A percentile compares a stretch with the other conserved stretches of the same genome.
Evolutionary conservation across 1,284 basidiomycete genomes (phyloP).

Genomic region (Irpex sp.): DNA sequence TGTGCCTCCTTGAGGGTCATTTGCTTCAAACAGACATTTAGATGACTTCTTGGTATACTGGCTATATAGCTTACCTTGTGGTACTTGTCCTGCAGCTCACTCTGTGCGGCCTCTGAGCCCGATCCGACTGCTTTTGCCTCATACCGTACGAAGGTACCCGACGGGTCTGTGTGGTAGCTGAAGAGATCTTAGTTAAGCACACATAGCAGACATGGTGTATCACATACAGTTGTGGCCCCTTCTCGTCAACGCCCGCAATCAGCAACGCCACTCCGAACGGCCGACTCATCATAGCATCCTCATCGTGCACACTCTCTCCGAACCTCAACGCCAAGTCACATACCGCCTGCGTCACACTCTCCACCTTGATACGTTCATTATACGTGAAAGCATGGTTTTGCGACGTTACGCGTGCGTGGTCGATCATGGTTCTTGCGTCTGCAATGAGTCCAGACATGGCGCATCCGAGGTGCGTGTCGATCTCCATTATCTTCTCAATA

Average conservation of each 20-base stretch:
- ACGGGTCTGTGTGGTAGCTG: conserved; percentile 97
- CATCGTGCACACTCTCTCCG: conserved; percentile 98
- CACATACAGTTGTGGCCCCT: conserved; percentile 89
- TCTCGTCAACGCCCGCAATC: conserved; percentile 95
- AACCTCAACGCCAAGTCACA: conserved; percentile 97
- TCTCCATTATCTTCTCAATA: conserved; percentile 99
- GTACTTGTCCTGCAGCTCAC: conserved; percentile 96
- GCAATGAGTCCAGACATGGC: conserved; percentile 99
- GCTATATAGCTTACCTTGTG: conserved; percentile 66
- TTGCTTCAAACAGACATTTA: conserved; percentile 52
- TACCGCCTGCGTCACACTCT: conserved; percentile 96
- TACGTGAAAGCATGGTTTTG: conserved; percentile 98
- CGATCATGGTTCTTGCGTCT: conserved; percentile 99
- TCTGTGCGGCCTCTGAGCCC: conserved; percentile 97
- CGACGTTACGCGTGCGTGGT: conserved; percentile 96
- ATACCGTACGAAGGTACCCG: conserved; percentile 97
- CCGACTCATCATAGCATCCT: conserved; percentile 98
- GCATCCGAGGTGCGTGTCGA: conserved; percentile 93
- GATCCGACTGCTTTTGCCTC: conserved; percentile 99
- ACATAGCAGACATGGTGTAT: conserved; percentile 1
- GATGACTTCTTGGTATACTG: not conserved
- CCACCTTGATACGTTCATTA: conserved; percentile 95
- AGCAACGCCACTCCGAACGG: conserved; percentile 98
- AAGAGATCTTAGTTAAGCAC: not conserved
- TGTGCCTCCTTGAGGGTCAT: conserved; percentile 92